Evolutionary conservation across 2,329 filamentous ascomycete species (phyloP).

Genomic region (Hyphodiscus sp.): DNA sequence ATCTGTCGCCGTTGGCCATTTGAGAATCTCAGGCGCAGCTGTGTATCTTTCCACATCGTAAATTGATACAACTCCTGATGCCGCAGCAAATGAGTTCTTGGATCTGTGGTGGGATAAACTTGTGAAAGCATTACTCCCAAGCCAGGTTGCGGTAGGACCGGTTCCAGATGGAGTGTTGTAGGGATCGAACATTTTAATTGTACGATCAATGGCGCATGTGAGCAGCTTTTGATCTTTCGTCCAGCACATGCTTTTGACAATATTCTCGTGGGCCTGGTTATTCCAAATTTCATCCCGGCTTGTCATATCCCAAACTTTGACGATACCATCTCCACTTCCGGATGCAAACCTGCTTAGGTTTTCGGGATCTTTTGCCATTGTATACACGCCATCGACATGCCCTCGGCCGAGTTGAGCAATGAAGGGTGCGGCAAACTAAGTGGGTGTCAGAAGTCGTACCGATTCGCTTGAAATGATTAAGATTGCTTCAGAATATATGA

Average conservation of each 20-base stretch:
- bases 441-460: too few species aligned
- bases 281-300: slow-evolving; percentile 70
- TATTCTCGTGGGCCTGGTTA: slow-evolving; percentile 80
- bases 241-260: slow-evolving; percentile 89
- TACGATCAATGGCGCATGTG: slow-evolving; percentile 79
- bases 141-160: slow-evolving; percentile 75
- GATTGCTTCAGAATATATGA: too few species aligned
- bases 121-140: slow-evolving; percentile 78
- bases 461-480: too few species aligned
- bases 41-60: slow-evolving; percentile 82
- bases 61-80: slow-evolving; percentile 73
- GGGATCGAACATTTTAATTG: slow-evolving; percentile 87
- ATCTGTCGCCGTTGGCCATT: slow-evolving; percentile 83
- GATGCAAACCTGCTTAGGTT: slow-evolving; percentile 71
- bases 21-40: slow-evolving; percentile 72
- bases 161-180: slow-evolving; percentile 65
- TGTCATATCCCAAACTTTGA: slow-evolving; percentile 87
- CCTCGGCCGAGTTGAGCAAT: slow-evolving; percentile 80
- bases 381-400: slow-evolving; percentile 87
- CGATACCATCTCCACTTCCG: slow-evolving; percentile 82
- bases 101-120: slow-evolving; percentile 76
- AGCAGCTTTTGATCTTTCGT: slow-evolving; percentile 78
- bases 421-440: slow-evolving; percentile 67
- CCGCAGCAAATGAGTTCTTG: slow-evolving; percentile 71
- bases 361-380: slow-evolving; percentile 72